phyloP scores from a whole-genome alignment of 1,284 basidiomycete species.

The Marasmius tenuissimus region DNA sequence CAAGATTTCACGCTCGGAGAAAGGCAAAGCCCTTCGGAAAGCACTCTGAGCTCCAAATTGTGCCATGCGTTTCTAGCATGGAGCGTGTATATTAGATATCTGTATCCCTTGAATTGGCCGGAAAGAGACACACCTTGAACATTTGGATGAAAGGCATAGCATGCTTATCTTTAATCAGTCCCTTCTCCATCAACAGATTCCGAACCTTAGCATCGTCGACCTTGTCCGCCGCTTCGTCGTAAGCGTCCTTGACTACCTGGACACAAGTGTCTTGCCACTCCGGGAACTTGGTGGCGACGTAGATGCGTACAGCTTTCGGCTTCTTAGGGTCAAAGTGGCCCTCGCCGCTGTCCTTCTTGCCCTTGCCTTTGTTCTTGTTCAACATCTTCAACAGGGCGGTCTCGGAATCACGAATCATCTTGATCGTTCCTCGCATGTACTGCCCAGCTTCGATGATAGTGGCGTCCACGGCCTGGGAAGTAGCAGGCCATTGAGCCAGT shows the following conservation, averaged over 20 bases:
- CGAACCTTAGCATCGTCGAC: conserved; percentile 88
- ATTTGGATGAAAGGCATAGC: conserved; percentile 93
- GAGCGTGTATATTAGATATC: not conserved
- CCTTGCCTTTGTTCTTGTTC: conserved; percentile 58
- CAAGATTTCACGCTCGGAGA: conserved; percentile 84
- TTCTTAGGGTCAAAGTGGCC: conserved; percentile 77
- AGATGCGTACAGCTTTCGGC: conserved; percentile 85
- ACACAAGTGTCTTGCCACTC: conserved; percentile 92
- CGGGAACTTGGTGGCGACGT: conserved; percentile 90
- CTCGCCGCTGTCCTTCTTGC: conserved; percentile 37
- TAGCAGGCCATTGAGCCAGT: conserved; percentile 77
- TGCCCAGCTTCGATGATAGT: conserved; percentile 69
- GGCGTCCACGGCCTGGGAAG: conserved; percentile 55
- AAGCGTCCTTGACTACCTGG: conserved; percentile 72
- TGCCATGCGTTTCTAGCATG: conserved; percentile 75
- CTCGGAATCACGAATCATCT: conserved; percentile 92
- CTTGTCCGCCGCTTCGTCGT: conserved; percentile 55
- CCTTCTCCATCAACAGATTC: conserved; percentile 68
- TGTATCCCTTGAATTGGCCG: conserved; percentile 2
- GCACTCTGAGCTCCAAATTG: conserved; percentile 79
- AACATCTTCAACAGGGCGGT: conserved; percentile 75
- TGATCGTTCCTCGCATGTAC: conserved; percentile 87
- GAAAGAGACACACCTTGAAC: conserved; percentile 71
- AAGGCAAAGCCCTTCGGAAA: conserved; percentile 86
- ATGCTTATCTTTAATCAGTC: conserved; percentile 93